A percentile compares a stretch with the other conserved stretches of the same genome.
These are phyloP conservation scores for Hypoxylon trugodes DNA, from an alignment of 495 filamentous ascomycete genomes.

Conservation along the genomic window DNA sequence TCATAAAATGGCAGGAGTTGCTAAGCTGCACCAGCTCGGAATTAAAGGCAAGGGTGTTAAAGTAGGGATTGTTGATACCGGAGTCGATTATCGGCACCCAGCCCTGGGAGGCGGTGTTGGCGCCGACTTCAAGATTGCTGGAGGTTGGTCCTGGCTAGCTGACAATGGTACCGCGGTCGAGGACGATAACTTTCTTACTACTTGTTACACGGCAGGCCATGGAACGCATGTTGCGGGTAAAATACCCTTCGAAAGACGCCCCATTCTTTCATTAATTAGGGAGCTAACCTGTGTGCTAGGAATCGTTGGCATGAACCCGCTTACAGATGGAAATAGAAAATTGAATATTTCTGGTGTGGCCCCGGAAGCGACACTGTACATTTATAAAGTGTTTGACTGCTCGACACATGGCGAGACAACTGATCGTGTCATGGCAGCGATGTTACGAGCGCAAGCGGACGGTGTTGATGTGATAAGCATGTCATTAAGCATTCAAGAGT, in stretches of 20 bases:
- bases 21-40: constrained; percentile 43
- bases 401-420: constrained; percentile 28
- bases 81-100: constrained; percentile 59
- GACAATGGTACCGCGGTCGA: constrained; percentile 35
- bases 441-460: constrained; percentile 52
- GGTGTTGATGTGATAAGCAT: constrained; percentile 56
- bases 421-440: constrained; percentile 51
- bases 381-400: constrained; percentile 55
- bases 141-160: constrained; percentile 49
- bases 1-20: constrained; percentile 41
- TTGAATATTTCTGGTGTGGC: constrained; percentile 50
- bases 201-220: constrained; percentile 49
- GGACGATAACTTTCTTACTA: constrained; percentile 26
- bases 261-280: not conserved
- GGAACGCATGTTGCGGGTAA: constrained; percentile 54
- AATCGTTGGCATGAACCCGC: constrained; percentile 47
- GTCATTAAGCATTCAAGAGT: constrained; percentile 37
- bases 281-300: constrained; percentile 15
- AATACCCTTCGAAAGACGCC: not conserved
- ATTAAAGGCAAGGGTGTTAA: constrained; percentile 47
- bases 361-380: constrained; percentile 54
- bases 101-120: constrained; percentile 58
- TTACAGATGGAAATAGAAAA: constrained; percentile 34
- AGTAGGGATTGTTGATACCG: constrained; percentile 53
- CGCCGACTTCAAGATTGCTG: constrained; percentile 52